Base-by-base conservation (phyloP, 148 eudicot genomes). In the Camellia lanceoleosa region DNA sequence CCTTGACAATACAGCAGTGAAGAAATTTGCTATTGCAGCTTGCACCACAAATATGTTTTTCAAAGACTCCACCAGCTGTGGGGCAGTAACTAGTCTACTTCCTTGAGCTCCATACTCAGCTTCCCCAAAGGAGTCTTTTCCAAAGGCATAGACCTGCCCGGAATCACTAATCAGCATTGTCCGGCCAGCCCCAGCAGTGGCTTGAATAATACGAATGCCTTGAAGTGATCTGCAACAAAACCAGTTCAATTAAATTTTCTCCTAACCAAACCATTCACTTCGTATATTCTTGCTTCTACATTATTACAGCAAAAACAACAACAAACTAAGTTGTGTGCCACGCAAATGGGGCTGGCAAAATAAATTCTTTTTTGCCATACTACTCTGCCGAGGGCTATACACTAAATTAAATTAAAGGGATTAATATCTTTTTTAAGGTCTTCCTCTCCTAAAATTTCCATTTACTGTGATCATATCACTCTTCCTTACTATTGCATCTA, bases 161-260 rank as follows among this genome's bases (percentile, higher is more conserved):
- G 82, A 59, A 78, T 96, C 98, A 71, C 92, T 93, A 9, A 93
- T 89, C 68, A 96, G 86, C 98, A 96, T 92, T 54, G 99, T 89
- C 83, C 97, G 87, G 52, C 95, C 94, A 19, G 94, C 91, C 81
- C 99, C 99, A 5, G 84, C 95, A 3, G 98, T 91, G 64, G 99
- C 99, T 82, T 96, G 99, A 73, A 93, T 93, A 56, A 96, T 91
- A 74, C 97, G 91, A 75, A 93, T 87, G 75, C 99, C 99, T 87
- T 88, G 89, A 82, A 96, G 83, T 52, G 94, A 94, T 85, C 99
- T 95, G 89, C 86, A 90, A 79, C 78, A 89, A 14, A 68, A 86
- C 1, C 49, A 20, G 6, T 20, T 30, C 23, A 38, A 41, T 65
- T 60, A 64, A 68, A 67, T 47, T 60, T 20, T 9, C 58, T 16